Evolutionary conservation across 2,329 filamentous ascomycete species (phyloP).

Genomic region (Arthroderma sp.): DNA sequence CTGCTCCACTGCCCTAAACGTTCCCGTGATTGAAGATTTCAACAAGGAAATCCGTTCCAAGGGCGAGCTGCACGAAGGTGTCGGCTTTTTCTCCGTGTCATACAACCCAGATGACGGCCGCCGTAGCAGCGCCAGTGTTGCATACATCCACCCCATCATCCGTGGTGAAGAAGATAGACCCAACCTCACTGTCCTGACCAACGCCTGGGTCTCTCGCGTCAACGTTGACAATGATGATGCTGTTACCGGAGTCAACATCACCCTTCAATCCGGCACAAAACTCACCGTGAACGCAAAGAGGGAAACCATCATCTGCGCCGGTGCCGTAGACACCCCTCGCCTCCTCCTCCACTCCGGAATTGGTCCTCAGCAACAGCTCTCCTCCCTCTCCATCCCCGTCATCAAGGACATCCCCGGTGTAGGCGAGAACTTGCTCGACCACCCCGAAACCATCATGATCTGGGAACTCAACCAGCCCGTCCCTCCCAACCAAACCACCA

Average conservation of each 20-base stretch:
- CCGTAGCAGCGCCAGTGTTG: slow-evolving; percentile 74
- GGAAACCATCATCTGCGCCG: slow-evolving; percentile 40
- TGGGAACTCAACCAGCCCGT: slow-evolving; percentile 72
- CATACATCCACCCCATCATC: slow-evolving; percentile 85
- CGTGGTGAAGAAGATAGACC: slow-evolving; percentile 67
- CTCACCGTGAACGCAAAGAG: slow-evolving; percentile 35
- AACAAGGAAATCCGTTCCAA: slow-evolving; percentile 66
- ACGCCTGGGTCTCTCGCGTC: slow-evolving; percentile 75
- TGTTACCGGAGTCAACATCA: slow-evolving; percentile 62
- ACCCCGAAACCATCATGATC: slow-evolving; percentile 54
- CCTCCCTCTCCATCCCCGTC: slow-evolving; percentile 15
- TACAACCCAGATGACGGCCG: slow-evolving; percentile 83
- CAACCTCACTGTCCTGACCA: slow-evolving; percentile 75
- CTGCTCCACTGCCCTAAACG: slow-evolving; percentile 63
- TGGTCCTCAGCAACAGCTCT: slow-evolving; percentile 24
- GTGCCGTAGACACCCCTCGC: slow-evolving; percentile 42
- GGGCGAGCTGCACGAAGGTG: slow-evolving; percentile 59
- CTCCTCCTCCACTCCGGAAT: slow-evolving; percentile 40
- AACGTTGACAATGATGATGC: slow-evolving; percentile 52
- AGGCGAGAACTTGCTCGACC: slow-evolving; percentile 38
- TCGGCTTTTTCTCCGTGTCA: slow-evolving; percentile 81
- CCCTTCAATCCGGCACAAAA: slow-evolving; percentile 45
- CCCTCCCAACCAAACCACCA: slow-evolving; percentile 68
- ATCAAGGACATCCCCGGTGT: slow-evolving; percentile 21
- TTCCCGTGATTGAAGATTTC: slow-evolving; percentile 74